A percentile compares a stretch with the other conserved stretches of the same genome.
Evolutionary conservation across 805 yeast genomes (phyloP).

Genomic region (Ogataea corticis): DNA sequence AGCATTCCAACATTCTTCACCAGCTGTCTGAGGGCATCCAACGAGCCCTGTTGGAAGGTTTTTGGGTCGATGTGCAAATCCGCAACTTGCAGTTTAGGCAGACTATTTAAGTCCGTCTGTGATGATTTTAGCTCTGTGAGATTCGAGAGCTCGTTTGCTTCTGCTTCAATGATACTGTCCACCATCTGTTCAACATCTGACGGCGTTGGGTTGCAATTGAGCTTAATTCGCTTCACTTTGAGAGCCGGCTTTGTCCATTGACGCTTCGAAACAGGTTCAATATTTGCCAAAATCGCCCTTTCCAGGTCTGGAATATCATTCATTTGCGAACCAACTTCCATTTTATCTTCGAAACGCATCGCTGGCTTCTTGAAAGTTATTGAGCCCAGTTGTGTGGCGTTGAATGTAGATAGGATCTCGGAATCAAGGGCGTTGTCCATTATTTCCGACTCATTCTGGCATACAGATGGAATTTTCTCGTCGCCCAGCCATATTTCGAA

Average conservation of each 20-base stretch:
- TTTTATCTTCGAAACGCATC: conserved; percentile 6
- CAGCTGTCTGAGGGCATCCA: conserved; percentile 4
- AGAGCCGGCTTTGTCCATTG: conserved; percentile 29
- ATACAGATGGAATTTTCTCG: conserved; percentile 3
- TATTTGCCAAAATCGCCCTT: conserved; percentile 12
- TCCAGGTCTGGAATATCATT: conserved; percentile 13
- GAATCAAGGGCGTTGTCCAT: conserved; percentile 1
- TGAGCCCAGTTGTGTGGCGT: conserved; percentile 18
- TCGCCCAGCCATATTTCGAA: conserved; percentile 19
- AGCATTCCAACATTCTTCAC: conserved; percentile 22
- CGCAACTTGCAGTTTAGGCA: not conserved
- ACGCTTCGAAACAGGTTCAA: conserved; percentile 14
- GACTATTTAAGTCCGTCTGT: not conserved
- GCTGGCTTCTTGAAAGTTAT: conserved; percentile 39
- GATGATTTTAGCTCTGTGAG: not conserved
- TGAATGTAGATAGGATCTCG: conserved; percentile 31
- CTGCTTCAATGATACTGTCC: conserved; percentile 3
- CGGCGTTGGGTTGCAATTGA: conserved; percentile 13
- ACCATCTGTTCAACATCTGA: conserved; percentile 8
- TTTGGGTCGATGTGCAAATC: conserved; percentile 1
- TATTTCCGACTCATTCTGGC: not conserved
- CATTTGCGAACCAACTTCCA: not conserved
- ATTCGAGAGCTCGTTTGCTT: not conserved
- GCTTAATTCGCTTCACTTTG: conserved; percentile 30
- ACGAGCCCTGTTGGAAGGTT: not conserved